Base-by-base conservation (phyloP, 225 moss, liverwort and hornwort genomes). In the Bryum argenteum region DNA sequence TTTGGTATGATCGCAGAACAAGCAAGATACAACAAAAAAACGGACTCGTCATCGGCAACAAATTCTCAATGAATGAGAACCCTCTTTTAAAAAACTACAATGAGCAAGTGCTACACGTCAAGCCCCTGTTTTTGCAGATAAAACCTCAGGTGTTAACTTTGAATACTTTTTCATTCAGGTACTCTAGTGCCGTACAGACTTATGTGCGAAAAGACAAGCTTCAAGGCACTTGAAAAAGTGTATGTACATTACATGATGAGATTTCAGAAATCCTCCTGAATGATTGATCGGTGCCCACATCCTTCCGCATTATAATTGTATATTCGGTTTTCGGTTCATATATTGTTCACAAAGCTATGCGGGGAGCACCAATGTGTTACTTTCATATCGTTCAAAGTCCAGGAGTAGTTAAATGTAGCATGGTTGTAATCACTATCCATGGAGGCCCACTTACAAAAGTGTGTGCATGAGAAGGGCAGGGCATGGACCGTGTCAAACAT, bases 191-290 rank as follows among this genome's bases (percentile, higher is more conserved):
- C 16, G 51, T 50, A 56, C 50, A 41, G 8, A 10, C 21, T 20
- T 57, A 0, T 51, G 6, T 14, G 40, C 37, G 4, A 16, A 65
- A 65, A 4, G 73, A 56, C 65, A 16, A 58, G 33, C 12, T n/a
- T 21, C 0, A 3, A 24, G 45, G 9, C 51, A 22, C 33, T 5
- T 33, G 33, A 33, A 33, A 33, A 33, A 33, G 33, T 33, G 33
- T 28, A 5, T 33, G 33, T 33, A n/a, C n/a, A n/a, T n/a, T n/a
- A n/a, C n/a, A 33, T 33, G 33, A 41, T 76, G 55, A 71, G 61
- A 61, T 76, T 56, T 28, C 1, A 66, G n/a, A n/a, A 41, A 75
- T 75, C 66, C 20, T 55, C 28, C 17, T 61, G 61, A 55, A 76
- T 55, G 56, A 61, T 59, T 41, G 12, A 0, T 26, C 4, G 26